phyloP scores from a whole-genome alignment of 2,329 filamentous ascomycete genomes.

The Zasmidium cellare region DNA sequence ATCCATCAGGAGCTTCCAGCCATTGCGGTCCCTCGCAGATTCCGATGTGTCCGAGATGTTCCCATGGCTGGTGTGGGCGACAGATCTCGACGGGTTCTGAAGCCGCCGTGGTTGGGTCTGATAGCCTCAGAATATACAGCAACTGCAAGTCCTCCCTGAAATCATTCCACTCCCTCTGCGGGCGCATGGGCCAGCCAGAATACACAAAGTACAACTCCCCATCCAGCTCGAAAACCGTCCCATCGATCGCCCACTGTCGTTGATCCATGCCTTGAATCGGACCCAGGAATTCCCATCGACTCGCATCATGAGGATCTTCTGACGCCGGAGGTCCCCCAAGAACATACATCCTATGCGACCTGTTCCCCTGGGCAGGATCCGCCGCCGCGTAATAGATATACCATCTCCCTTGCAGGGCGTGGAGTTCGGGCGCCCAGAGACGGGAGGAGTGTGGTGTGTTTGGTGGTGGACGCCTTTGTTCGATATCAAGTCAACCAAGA shows the following conservation, averaged over 20 bases:
- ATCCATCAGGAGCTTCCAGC: conserved; percentile 21
- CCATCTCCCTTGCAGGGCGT: conserved; percentile 53
- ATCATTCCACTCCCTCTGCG: conserved; percentile 17
- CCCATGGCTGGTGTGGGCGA: conserved; percentile 42
- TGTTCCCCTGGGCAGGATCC: conserved; percentile 44
- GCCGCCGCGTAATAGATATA: conserved; percentile 54
- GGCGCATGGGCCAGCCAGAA: conserved; percentile 44
- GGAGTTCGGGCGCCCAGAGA: conserved; percentile 59
- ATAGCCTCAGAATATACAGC: conserved; percentile 45
- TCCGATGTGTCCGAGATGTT: conserved; percentile 40
- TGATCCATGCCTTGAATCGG: conserved; percentile 42
- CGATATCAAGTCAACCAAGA: too few relatives aligned
- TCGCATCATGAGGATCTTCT: conserved; percentile 31
- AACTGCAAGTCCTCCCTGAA: conserved; percentile 41
- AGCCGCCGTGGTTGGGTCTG: conserved; percentile 38
- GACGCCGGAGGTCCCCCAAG: conserved; percentile 41
- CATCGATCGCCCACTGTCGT: conserved; percentile 51
- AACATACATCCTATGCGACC: conserved; percentile 48
- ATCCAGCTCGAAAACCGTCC: conserved; percentile 44
- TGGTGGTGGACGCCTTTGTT: conserved; percentile 41
- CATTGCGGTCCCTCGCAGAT: conserved; percentile 46
- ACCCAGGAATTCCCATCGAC: conserved; percentile 44
- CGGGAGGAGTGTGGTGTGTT: conserved; percentile 44
- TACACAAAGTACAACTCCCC: conserved; percentile 45
- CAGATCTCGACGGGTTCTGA: conserved; percentile 40